Evolutionary conservation across 148 eudicot genomes (phyloP).

Genomic region (Rhododendron vialii): DNA sequence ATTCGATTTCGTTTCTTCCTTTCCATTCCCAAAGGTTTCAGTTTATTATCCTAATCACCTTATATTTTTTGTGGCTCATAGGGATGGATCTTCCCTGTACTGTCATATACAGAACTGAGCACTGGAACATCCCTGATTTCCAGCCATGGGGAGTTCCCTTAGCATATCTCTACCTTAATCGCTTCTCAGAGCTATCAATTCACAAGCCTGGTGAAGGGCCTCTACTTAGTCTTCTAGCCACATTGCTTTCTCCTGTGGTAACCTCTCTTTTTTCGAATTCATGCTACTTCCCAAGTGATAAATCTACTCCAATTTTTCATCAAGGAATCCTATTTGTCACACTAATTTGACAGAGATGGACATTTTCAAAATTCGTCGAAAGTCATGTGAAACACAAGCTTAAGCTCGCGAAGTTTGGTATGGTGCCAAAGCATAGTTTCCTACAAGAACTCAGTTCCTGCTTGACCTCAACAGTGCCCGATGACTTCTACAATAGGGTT

Average conservation of each 20-base stretch:
- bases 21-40: not conserved
- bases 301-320: not conserved
- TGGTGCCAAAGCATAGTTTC: slow-evolving; percentile 62
- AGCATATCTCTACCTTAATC: slow-evolving; percentile 39
- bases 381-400: slow-evolving; percentile 41
- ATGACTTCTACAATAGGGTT: slow-evolving; percentile 46
- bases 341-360: slow-evolving; percentile 50
- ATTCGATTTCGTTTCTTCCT: not conserved
- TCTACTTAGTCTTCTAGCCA: slow-evolving; percentile 38
- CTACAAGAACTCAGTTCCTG: slow-evolving; percentile 46
- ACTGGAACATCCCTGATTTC: slow-evolving; percentile 58
- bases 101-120: slow-evolving; percentile 44
- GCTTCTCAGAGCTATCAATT: slow-evolving; percentile 57
- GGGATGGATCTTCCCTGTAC: slow-evolving; percentile 59
- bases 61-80: slow-evolving; percentile 8
- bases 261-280: not conserved
- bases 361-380: slow-evolving; percentile 51
- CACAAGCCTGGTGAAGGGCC: slow-evolving; percentile 72
- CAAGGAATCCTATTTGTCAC: slow-evolving; percentile 6
- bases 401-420: slow-evolving; percentile 31
- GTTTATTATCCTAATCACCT: not conserved
- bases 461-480: slow-evolving; percentile 28
- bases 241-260: slow-evolving; percentile 67
- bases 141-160: slow-evolving; percentile 46
- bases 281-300: not conserved